A percentile compares a stretch with the other conserved stretches of the same genome.
Conservation (phyloP, 306 rosid genomes). For the Lathyrus oleraceus region DNA sequence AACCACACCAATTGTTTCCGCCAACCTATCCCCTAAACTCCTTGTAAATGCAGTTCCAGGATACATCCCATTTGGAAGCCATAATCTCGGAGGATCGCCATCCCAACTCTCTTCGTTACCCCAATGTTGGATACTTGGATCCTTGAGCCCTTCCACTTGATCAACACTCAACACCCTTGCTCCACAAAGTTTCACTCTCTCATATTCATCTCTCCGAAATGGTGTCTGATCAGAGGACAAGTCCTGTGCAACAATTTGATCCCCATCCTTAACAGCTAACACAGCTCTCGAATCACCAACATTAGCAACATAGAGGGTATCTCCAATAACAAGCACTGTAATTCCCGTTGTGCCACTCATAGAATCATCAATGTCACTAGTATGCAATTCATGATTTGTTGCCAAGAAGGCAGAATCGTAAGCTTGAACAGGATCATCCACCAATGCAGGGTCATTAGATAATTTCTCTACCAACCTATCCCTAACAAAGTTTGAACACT, state of each 20-base stretch:
- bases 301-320: conserved; percentile 77
- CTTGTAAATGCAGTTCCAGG: conserved; percentile 94
- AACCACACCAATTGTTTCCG: conserved; percentile 80
- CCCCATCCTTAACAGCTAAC: conserved; percentile 70
- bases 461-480: conserved; percentile 64
- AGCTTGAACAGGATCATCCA: conserved; percentile 64
- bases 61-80: conserved; percentile 73
- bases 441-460: conserved; percentile 49
- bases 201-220: conserved; percentile 79
- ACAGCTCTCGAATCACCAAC: conserved; percentile 95
- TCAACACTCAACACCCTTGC: conserved; percentile 92
- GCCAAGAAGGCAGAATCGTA: conserved; percentile 62
- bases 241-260: conserved; percentile 64
- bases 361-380: conserved; percentile 71
- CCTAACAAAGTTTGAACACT: conserved; percentile 77
- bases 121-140: conserved; percentile 75
- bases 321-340: conserved; percentile 79
- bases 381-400: conserved; percentile 59
- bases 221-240: conserved; percentile 87
- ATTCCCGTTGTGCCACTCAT: conserved; percentile 92
- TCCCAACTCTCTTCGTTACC: conserved; percentile 84
- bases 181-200: conserved; percentile 81
- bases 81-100: conserved; percentile 80
- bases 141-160: conserved; percentile 89
- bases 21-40: conserved; percentile 83